Percentiles rank a stretch among this genome's conserved stretches.
phyloP scores from a whole-genome alignment of 306 rosid species.

The Carpinus fangiana region DNA sequence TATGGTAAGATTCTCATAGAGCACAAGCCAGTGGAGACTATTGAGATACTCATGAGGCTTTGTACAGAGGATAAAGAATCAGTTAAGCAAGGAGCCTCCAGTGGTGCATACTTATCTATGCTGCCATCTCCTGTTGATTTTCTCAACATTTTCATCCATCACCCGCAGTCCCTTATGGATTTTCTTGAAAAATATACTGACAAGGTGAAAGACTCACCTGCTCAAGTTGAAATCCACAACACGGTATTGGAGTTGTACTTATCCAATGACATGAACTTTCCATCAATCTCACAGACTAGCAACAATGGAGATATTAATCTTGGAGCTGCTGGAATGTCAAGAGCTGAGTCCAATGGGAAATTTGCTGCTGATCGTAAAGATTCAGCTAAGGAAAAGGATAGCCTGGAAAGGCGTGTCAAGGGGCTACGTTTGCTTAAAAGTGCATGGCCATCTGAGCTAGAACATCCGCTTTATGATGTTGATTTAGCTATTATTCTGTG shows the following conservation, averaged over 20 bases:
- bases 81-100: constrained; percentile 49
- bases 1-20: constrained; percentile 94
- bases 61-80: constrained; percentile 83
- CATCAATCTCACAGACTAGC: constrained; percentile 60
- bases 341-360: constrained; percentile 56
- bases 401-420: constrained; percentile 62
- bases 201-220: constrained; percentile 92
- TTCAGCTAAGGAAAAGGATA: constrained; percentile 44
- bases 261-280: constrained; percentile 81
- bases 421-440: constrained; percentile 68
- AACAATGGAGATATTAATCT: constrained; percentile 43
- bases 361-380: constrained; percentile 40
- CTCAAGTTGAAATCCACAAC: constrained; percentile 95
- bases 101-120: constrained; percentile 63
- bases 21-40: constrained; percentile 92
- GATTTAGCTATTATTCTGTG: constrained; percentile 89
- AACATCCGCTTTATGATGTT: constrained; percentile 90
- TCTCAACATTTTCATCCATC: constrained; percentile 89
- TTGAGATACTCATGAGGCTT: constrained; percentile 81
- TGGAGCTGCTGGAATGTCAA: constrained; percentile 31
- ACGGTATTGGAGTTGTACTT: constrained; percentile 90
- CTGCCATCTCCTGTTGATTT: constrained; percentile 99
- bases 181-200: constrained; percentile 86
- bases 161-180: constrained; percentile 86
- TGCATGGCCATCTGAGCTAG: constrained; percentile 84